Conservation (phyloP, 768 basidiomycete species). For the Boletus rufocinnamomeus region DNA sequence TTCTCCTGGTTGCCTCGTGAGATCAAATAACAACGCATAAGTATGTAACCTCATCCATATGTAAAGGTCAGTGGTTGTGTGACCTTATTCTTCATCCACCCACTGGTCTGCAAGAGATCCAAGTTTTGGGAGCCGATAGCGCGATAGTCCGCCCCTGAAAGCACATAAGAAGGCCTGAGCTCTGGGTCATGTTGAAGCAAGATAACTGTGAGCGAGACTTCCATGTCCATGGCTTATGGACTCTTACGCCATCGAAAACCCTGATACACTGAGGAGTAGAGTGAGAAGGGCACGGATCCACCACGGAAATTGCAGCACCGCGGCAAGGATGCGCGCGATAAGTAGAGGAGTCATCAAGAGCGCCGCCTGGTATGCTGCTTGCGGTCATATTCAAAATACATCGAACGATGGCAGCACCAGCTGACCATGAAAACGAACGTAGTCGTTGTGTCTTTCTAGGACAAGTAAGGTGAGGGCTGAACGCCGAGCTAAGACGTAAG, state of each 20-base stretch:
- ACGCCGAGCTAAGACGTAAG: neutral
- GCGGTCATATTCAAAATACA: constrained; percentile 9
- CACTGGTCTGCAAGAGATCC: constrained; percentile 69
- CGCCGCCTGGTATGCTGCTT: constrained; percentile 76
- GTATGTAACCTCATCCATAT: neutral
- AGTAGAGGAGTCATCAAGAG: constrained; percentile 66
- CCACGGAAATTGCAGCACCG: constrained; percentile 52
- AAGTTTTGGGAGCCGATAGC: constrained; percentile 62
- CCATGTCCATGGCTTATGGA: neutral
- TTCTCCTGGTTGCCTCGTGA: neutral
- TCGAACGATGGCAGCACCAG: constrained; percentile 7
- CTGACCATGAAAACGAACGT: constrained; percentile 76
- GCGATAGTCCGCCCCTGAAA: constrained; percentile 47
- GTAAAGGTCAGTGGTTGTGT: neutral
- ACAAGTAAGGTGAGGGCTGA: constrained; percentile 65
- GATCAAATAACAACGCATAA: neutral
- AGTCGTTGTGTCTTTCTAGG: constrained; percentile 77
- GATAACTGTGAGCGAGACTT: constrained; percentile 9
- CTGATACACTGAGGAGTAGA: constrained; percentile 43
- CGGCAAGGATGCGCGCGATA: constrained; percentile 53
- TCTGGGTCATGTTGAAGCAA: constrained; percentile 12
- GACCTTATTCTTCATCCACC: constrained; percentile 59
- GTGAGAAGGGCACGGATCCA: constrained; percentile 55
- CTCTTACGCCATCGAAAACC: constrained; percentile 59
- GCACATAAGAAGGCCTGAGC: constrained; percentile 52